A percentile compares a stretch with the other conserved stretches of the same genome.
phyloP scores from a whole-genome alignment of 2,329 filamentous ascomycete species.

The Penicillium sp. region DNA sequence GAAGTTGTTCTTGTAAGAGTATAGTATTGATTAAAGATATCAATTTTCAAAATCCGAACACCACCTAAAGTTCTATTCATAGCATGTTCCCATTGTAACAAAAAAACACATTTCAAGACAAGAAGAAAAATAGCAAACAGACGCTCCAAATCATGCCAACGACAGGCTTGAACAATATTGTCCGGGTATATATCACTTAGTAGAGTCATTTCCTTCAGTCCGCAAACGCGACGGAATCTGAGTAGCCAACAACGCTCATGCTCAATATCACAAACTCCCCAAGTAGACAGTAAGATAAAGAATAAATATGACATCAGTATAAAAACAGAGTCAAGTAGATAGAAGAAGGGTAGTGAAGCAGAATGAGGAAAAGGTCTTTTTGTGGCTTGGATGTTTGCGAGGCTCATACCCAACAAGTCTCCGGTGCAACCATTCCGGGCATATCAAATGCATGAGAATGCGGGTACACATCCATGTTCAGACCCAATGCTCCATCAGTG shows the following conservation, averaged over 20 bases:
- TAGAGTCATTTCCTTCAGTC: constrained; percentile 15
- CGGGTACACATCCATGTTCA: constrained; percentile 42
- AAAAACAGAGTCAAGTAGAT: constrained; percentile 13
- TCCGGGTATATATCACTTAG: constrained; percentile 28
- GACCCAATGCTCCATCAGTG: constrained; percentile 33
- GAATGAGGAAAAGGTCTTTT: not conserved
- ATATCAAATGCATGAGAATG: constrained; percentile 42
- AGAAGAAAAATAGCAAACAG: constrained; percentile 13
- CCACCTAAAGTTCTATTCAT: constrained; percentile 2
- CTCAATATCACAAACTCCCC: constrained; percentile 18
- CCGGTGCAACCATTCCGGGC: constrained; percentile 43
- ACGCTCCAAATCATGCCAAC: constrained; percentile 17
- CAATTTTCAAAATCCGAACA: constrained; percentile 1
- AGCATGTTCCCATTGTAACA: not conserved
- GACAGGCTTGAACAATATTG: constrained; percentile 14
- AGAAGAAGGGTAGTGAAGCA: constrained; percentile 5
- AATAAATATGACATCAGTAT: constrained; percentile 8
- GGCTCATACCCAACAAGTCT: constrained; percentile 45
- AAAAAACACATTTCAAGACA: not conserved
- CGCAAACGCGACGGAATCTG: not conserved
- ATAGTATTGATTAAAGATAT: not conserved
- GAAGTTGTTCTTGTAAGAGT: not conserved
- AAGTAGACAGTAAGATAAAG: not conserved
- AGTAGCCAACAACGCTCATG: constrained; percentile 26
- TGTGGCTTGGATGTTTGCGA: not conserved